phyloP scores from a whole-genome alignment of 2,329 filamentous ascomycete species.

The Aspergillus quadrilineatus region DNA sequence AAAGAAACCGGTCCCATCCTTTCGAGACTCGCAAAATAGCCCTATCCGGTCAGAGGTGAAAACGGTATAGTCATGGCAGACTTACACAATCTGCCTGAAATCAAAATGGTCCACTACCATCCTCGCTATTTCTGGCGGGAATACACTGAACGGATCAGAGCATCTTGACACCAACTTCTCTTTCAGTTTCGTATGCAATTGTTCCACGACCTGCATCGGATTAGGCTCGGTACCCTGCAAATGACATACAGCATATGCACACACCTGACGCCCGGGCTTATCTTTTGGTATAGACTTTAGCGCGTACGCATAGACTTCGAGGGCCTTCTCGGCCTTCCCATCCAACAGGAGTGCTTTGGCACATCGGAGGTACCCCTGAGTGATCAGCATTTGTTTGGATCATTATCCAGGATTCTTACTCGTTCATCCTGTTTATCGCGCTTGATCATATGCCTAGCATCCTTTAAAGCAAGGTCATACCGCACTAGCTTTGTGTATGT shows the following conservation, averaged over 20 bases:
- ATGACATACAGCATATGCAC: constrained; percentile 10
- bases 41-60: constrained; percentile 25
- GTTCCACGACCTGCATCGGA: constrained; percentile 40
- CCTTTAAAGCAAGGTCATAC: constrained; percentile 52
- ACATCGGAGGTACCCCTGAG: constrained; percentile 56
- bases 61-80: not conserved
- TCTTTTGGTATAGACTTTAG: constrained; percentile 51
- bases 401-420: constrained; percentile 29
- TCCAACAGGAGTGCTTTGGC: constrained; percentile 49
- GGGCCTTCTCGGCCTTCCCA: constrained; percentile 53
- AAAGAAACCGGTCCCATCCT: constrained; percentile 55
- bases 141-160: constrained; percentile 51
- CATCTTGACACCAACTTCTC: constrained; percentile 30
- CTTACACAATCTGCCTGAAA: constrained; percentile 52
- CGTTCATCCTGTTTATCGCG: constrained; percentile 51
- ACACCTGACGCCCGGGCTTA: constrained; percentile 34
- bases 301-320: constrained; percentile 59
- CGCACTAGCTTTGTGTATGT: constrained; percentile 55
- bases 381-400: constrained; percentile 11
- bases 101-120: constrained; percentile 53
- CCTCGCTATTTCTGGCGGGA: constrained; percentile 56
- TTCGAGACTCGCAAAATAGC: constrained; percentile 55
- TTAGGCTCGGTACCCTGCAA: not conserved
- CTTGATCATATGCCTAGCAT: constrained; percentile 59
- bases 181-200: constrained; percentile 49